A percentile compares a stretch with the other conserved stretches of the same genome.
These are phyloP conservation scores for Lasiodiplodia theobromae DNA, from an alignment of 2,329 filamentous ascomycete species.

Conservation along the genomic window DNA sequence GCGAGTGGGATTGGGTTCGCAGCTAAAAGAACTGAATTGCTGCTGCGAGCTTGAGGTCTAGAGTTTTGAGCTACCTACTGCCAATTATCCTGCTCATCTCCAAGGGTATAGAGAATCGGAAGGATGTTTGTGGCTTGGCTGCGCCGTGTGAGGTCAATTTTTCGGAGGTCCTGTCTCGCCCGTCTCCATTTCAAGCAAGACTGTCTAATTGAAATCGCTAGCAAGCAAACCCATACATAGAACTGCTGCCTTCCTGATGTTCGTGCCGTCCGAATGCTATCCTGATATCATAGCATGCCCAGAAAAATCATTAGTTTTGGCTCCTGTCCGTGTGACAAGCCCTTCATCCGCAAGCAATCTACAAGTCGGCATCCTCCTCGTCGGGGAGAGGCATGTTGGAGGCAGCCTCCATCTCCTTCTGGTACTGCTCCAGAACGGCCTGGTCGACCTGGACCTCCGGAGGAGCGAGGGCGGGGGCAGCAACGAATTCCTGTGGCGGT, in stretches of 20 bases:
- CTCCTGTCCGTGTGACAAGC: slow-evolving; percentile 30
- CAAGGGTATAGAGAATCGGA: slow-evolving; percentile 8
- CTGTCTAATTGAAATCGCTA: slow-evolving; percentile 32
- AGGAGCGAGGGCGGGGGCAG: slow-evolving; percentile 90
- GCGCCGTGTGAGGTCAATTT: slow-evolving; percentile 23
- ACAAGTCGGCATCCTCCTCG: slow-evolving; percentile 81
- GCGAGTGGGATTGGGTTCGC: slow-evolving; percentile 5
- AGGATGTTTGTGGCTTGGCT: slow-evolving; percentile 27
- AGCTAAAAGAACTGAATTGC: slow-evolving; percentile 20
- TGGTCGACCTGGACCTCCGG: slow-evolving; percentile 91
- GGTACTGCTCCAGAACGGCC: slow-evolving; percentile 79
- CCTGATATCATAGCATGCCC: slow-evolving; percentile 30
- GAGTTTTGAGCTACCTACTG: slow-evolving; percentile 27
- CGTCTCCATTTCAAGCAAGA: slow-evolving; percentile 25
- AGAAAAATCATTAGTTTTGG: slow-evolving; percentile 27
- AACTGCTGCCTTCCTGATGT: slow-evolving; percentile 31
- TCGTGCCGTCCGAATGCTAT: slow-evolving; percentile 29
- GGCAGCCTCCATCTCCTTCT: slow-evolving; percentile 86
- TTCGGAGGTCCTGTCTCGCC: slow-evolving; percentile 25
- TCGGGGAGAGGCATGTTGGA: slow-evolving; percentile 86
- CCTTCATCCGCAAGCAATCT: slow-evolving; percentile 40
- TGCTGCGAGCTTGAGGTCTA: slow-evolving; percentile 22
- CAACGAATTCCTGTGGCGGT: slow-evolving; percentile 82
- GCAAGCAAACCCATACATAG: slow-evolving; percentile 30
- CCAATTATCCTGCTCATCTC: slow-evolving; percentile 24